These are phyloP conservation scores for Aureobasidium lini DNA, from an alignment of 2,329 filamentous ascomycete genomes.

Conservation along the genomic window DNA sequence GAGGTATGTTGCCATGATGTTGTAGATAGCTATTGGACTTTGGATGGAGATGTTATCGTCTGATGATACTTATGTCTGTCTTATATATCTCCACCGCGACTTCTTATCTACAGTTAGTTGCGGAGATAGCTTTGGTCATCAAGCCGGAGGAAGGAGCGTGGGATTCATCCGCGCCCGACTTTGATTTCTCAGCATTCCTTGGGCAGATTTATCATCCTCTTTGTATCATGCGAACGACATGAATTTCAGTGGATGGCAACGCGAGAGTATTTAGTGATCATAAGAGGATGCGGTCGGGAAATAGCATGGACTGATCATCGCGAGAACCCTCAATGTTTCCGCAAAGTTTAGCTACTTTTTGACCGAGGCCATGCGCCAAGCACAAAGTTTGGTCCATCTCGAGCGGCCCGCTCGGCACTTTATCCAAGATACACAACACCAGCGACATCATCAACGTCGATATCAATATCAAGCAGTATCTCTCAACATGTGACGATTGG, in stretches of 20 bases:
- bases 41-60: too few relatives aligned
- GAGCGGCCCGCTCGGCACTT: background rate
- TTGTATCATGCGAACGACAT: too few relatives aligned
- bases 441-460: too few relatives aligned
- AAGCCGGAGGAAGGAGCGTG: background rate
- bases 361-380: background rate
- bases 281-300: background rate
- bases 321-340: background rate
- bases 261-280: background rate
- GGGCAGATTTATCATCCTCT: background rate
- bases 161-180: background rate
- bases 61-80: too few relatives aligned
- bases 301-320: background rate
- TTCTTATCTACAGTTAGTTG: too few relatives aligned
- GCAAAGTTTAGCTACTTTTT: background rate
- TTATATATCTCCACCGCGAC: too few relatives aligned
- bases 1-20: conserved; percentile 26
- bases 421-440: background rate
- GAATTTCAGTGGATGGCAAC: background rate
- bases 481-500: too few relatives aligned
- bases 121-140: background rate
- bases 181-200: background rate
- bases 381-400: background rate
- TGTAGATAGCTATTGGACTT: background rate
- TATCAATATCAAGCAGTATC: too few relatives aligned